Percentiles rank a stretch among this genome's conserved stretches.
Conservation (phyloP, 2,329 filamentous ascomycete species). For the Tolypocladium pustulatum region DNA sequence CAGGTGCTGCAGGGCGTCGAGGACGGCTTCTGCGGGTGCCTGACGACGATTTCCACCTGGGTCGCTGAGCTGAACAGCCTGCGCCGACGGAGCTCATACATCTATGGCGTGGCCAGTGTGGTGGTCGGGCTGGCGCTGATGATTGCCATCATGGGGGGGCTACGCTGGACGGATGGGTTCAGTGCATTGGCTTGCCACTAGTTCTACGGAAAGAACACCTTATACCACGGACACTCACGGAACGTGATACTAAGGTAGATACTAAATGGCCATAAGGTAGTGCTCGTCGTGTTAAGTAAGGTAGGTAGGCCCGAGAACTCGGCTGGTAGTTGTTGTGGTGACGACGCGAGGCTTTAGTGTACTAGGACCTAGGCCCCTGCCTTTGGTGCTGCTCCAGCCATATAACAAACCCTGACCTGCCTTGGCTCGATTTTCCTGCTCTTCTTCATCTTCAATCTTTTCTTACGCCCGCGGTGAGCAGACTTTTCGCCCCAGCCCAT, state of each 20-base stretch:
- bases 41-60: slow-evolving; percentile 60
- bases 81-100: slow-evolving; percentile 46
- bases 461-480: background rate
- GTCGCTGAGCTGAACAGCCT: slow-evolving; percentile 48
- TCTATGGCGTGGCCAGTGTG: slow-evolving; percentile 56
- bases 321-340: background rate
- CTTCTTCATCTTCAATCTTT: background rate
- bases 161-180: slow-evolving; percentile 59
- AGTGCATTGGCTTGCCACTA: slow-evolving; percentile 24
- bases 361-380: too few species aligned
- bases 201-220: background rate
- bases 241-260: too few species aligned
- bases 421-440: background rate
- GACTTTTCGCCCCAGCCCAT: background rate
- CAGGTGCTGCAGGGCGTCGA: slow-evolving; percentile 57
- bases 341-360: background rate
- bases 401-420: too few species aligned
- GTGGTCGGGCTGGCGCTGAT: slow-evolving; percentile 44
- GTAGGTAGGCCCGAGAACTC: too few species aligned
- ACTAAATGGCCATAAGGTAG: too few species aligned
- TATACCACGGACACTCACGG: too few species aligned
- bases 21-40: slow-evolving; percentile 57
- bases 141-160: slow-evolving; percentile 63
- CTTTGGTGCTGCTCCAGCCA: too few species aligned
- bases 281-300: background rate